Evolutionary conservation across 805 yeast genomes (phyloP).

Genomic region (Kregervanrija fluxuum): DNA sequence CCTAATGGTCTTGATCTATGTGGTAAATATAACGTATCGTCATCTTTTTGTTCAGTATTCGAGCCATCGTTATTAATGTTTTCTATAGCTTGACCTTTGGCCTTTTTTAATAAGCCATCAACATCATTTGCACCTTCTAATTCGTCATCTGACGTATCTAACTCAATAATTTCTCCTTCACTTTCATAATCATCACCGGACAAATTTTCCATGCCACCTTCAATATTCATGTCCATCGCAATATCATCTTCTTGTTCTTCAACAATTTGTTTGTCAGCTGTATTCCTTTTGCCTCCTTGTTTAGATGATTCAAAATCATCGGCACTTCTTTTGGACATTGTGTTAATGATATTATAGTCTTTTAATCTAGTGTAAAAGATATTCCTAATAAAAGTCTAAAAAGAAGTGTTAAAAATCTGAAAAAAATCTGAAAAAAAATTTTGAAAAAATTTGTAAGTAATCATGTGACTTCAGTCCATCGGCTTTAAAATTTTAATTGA

Average conservation of each 20-base stretch:
- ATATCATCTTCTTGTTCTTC: conserved; percentile 29
- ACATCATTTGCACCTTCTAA: conserved; percentile 45
- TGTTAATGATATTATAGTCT: neutral
- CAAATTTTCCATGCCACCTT: conserved; percentile 72
- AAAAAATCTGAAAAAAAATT: conserved; percentile 2
- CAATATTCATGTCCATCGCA: conserved; percentile 49
- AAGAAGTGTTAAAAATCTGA: neutral
- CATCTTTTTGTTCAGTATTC: conserved; percentile 10
- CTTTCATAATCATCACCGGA: conserved; percentile 90
- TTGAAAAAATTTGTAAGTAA: neutral
- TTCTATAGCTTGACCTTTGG: conserved; percentile 31
- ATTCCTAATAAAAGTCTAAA: neutral
- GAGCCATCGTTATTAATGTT: conserved; percentile 8
- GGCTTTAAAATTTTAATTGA: too few species aligned
- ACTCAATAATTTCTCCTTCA: conserved; percentile 81
- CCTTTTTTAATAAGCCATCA: conserved; percentile 52
- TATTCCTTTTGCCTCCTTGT: conserved; percentile 11
- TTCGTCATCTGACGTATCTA: conserved; percentile 54
- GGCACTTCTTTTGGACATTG: conserved; percentile 30
- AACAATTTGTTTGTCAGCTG: conserved; percentile 19
- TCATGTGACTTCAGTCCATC: too few species aligned
- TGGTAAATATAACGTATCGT: conserved; percentile 63
- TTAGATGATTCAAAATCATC: conserved; percentile 15
- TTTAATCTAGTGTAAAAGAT: too few species aligned
- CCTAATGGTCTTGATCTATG: conserved; percentile 86